Evolutionary conservation across 139 green algal species (phyloP).

Genomic region (Picochlorum sp.): DNA sequence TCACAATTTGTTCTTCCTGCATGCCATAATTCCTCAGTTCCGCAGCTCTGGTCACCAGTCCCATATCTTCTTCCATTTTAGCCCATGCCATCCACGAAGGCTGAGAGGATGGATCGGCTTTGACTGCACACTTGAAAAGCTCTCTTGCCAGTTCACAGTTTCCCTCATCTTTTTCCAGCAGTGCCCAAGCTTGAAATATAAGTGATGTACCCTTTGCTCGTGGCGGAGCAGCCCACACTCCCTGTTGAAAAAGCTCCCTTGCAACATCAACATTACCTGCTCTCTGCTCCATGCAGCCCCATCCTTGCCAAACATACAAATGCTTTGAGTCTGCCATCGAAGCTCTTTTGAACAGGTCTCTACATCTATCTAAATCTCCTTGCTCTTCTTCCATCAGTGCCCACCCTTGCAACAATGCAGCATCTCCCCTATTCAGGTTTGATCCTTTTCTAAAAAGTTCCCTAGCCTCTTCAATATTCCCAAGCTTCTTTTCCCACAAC

Average conservation of each 20-base stretch:
- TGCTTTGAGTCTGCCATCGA: slow-evolving; percentile 50
- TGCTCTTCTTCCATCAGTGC: slow-evolving; percentile 57
- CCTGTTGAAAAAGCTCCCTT: slow-evolving; percentile 85
- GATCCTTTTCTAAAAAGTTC: slow-evolving; percentile 62
- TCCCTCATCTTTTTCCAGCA: slow-evolving; percentile 62
- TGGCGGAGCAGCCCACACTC: slow-evolving; percentile 70
- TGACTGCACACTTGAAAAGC: slow-evolving; percentile 87
- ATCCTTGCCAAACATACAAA: slow-evolving; percentile 80
- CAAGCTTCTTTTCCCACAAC: slow-evolving; percentile 57
- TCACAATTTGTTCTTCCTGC: slow-evolving; percentile 52
- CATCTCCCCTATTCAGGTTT: slow-evolving; percentile 68
- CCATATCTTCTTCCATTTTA: slow-evolving; percentile 72
- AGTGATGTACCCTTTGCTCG: slow-evolving; percentile 35
- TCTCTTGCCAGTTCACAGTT: slow-evolving; percentile 66
- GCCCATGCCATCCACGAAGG: slow-evolving; percentile 72
- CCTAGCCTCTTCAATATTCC: slow-evolving; percentile 45
- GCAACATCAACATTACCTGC: slow-evolving; percentile 56
- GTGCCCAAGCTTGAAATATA: slow-evolving; percentile 83
- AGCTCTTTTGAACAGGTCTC: slow-evolving; percentile 54
- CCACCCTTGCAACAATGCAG: slow-evolving; percentile 61
- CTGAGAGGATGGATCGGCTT: slow-evolving; percentile 63
- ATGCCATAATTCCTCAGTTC: slow-evolving; percentile 68
- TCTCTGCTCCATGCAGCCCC: slow-evolving; percentile 76
- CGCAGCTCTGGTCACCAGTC: slow-evolving; percentile 55
- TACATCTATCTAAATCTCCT: slow-evolving; percentile 42